A percentile compares a stretch with the other conserved stretches of the same genome.
These are phyloP conservation scores for Moringa oleifera DNA, from an alignment of 345 rosid genomes.

Conservation along the genomic window DNA sequence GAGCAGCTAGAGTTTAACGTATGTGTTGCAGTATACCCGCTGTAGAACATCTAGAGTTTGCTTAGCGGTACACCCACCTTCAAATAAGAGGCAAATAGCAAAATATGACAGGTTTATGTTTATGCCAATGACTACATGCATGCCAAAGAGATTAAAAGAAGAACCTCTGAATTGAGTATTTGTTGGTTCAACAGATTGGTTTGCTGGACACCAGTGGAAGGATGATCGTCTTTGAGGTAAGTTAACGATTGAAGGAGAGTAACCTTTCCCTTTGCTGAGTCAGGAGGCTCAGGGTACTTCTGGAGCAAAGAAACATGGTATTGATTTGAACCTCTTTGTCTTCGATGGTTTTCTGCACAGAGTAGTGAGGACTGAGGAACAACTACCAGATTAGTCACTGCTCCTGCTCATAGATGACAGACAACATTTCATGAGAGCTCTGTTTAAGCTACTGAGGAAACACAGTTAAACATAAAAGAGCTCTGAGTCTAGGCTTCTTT, in stretches of 20 bases:
- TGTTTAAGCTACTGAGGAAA: not conserved
- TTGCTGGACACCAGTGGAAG: slow-evolving; percentile 9
- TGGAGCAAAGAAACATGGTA: slow-evolving; percentile 27
- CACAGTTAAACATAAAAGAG: not conserved
- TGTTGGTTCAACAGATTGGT: slow-evolving; percentile 20
- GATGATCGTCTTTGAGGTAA: slow-evolving; percentile 10
- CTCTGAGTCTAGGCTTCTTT: not conserved
- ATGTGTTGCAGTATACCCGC: too few species aligned
- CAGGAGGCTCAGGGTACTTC: slow-evolving; percentile 30
- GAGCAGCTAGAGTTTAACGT: too few species aligned
- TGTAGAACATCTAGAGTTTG: too few species aligned
- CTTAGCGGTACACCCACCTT: too few species aligned
- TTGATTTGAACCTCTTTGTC: slow-evolving; percentile 22
- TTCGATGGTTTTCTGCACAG: slow-evolving; percentile 24
- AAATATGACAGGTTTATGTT: too few species aligned
- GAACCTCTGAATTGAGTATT: slow-evolving; percentile 37
- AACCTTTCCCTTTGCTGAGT: slow-evolving; percentile 18
- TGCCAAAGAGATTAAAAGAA: not conserved
- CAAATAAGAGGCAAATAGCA: too few species aligned
- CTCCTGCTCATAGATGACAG: slow-evolving; percentile 25
- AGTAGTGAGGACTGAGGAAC: slow-evolving; percentile 23
- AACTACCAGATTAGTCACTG: slow-evolving; percentile 33
- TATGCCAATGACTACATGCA: not conserved
- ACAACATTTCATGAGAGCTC: not conserved
- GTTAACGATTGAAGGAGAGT: slow-evolving; percentile 14